A percentile compares a stretch with the other conserved stretches of the same genome.
Evolutionary conservation across 805 yeast species (phyloP).

Genomic region (Ogataea naganishii): DNA sequence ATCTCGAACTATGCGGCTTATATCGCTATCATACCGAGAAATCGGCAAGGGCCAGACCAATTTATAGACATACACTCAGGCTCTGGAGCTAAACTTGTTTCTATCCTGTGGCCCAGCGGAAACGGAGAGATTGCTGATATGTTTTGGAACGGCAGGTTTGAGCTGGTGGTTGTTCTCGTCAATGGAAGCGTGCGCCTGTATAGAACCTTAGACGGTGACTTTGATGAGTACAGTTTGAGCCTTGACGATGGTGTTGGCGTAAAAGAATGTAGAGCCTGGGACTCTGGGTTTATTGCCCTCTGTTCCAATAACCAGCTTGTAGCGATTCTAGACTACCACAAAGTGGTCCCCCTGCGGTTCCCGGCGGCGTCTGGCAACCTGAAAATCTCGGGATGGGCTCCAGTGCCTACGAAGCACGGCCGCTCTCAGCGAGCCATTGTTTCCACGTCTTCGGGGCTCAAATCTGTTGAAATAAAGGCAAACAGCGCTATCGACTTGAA

Average conservation of each 20-base stretch:
- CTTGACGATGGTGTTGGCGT: conserved; percentile 23
- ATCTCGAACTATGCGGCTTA: conserved; percentile 47
- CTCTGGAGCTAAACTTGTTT: conserved; percentile 20
- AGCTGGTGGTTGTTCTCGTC: conserved; percentile 45
- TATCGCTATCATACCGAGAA: conserved; percentile 39
- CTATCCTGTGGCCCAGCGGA: conserved; percentile 35
- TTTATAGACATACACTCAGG: conserved; percentile 25
- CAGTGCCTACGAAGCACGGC: too few species aligned
- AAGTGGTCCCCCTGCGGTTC: conserved; percentile 20
- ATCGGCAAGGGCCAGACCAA: conserved; percentile 4
- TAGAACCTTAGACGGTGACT: conserved; percentile 59
- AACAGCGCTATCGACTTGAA: too few species aligned
- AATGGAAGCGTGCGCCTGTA: conserved; percentile 49
- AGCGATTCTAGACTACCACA: conserved; percentile 28
- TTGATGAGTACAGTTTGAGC: conserved; percentile 41
- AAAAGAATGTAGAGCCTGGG: conserved; percentile 29
- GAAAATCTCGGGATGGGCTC: too few species aligned
- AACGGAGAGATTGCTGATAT: conserved; percentile 45
- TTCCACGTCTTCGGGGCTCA: too few species aligned
- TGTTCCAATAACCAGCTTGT: conserved; percentile 32
- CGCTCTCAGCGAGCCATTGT: too few species aligned
- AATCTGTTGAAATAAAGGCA: too few species aligned
- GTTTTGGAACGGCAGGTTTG: conserved; percentile 45
- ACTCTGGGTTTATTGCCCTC: conserved; percentile 35
- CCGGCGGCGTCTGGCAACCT: conserved; percentile 10